phyloP scores from a whole-genome alignment of 129 eudicot genomes.

The Silybum marianum region DNA sequence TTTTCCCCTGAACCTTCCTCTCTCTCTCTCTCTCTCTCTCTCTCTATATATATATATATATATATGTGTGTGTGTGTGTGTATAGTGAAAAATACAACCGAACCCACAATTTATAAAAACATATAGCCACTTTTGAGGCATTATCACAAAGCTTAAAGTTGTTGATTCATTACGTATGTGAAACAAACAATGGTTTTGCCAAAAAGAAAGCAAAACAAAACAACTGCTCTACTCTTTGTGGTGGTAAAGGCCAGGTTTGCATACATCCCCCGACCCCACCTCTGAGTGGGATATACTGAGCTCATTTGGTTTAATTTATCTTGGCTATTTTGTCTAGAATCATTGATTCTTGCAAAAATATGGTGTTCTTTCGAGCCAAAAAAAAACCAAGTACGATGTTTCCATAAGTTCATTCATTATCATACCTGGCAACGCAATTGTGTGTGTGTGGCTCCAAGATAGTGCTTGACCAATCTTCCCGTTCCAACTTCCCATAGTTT shows the following conservation, averaged over 20 bases:
- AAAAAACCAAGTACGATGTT: background rate
- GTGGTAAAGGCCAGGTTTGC: no score
- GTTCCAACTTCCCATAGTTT: conserved; percentile 94
- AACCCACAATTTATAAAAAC: no score
- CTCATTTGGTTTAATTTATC: background rate
- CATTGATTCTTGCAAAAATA: background rate
- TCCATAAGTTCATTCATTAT: background rate
- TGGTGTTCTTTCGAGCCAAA: no score
- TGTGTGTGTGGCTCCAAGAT: conserved; percentile 77
- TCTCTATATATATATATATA: no score
- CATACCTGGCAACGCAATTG: conserved; percentile 81
- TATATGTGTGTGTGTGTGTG: no score
- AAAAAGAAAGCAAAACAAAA: background rate
- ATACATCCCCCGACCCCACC: background rate
- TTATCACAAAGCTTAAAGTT: background rate
- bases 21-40: no score
- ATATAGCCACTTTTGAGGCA: background rate
- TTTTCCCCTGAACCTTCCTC: no score
- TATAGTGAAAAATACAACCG: background rate
- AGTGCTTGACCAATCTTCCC: conserved; percentile 81
- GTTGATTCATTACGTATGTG: background rate
- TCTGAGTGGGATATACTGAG: background rate
- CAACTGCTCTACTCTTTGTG: background rate
- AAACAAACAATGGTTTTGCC: background rate
- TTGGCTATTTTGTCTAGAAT: background rate